phyloP scores from a whole-genome alignment of 2,329 filamentous ascomycete genomes.

The Paraphoma chrysanthemicola region DNA sequence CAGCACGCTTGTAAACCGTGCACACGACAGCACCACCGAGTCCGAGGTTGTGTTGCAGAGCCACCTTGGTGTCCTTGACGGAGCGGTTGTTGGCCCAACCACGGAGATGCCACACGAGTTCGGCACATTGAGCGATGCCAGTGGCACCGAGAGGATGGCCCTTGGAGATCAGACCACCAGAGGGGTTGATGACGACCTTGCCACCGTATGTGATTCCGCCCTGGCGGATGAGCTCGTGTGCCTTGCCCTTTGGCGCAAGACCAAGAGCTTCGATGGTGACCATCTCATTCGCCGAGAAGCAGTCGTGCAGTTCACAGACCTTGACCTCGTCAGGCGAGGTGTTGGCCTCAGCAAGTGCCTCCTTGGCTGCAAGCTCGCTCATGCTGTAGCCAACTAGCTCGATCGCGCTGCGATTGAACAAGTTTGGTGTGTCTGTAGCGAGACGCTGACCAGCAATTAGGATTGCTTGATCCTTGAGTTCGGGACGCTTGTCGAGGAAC shows the following conservation, averaged over 20 bases:
- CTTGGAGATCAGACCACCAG: slow-evolving; percentile 93
- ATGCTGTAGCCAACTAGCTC: slow-evolving; percentile 91
- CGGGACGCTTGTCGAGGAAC: slow-evolving; percentile 84
- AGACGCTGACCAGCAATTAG: slow-evolving; percentile 87
- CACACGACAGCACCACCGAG: slow-evolving; percentile 90
- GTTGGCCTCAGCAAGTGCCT: slow-evolving; percentile 77
- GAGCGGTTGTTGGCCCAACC: slow-evolving; percentile 94
- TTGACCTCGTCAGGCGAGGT: slow-evolving; percentile 71
- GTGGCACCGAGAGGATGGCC: slow-evolving; percentile 94
- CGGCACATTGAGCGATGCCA: slow-evolving; percentile 93
- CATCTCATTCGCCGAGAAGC: slow-evolving; percentile 96
- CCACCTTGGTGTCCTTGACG: slow-evolving; percentile 71
- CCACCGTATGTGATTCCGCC: slow-evolving; percentile 94
- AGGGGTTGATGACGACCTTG: slow-evolving; percentile 85
- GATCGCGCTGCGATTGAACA: slow-evolving; percentile 83
- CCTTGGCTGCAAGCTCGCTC: slow-evolving; percentile 72
- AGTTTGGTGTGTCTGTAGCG: slow-evolving; percentile 79
- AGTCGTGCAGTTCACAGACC: slow-evolving; percentile 94
- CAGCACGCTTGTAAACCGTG: slow-evolving; percentile 85
- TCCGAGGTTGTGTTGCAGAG: slow-evolving; percentile 91
- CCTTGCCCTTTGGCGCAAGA: slow-evolving; percentile 77
- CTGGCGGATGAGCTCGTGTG: slow-evolving; percentile 84
- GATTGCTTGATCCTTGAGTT: slow-evolving; percentile 83
- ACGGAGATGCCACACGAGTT: slow-evolving; percentile 92
- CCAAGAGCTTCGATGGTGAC: slow-evolving; percentile 86